A percentile compares a stretch with the other conserved stretches of the same genome.
Conservation (phyloP, 257 asterid species). For the Penstemon newberryi region DNA sequence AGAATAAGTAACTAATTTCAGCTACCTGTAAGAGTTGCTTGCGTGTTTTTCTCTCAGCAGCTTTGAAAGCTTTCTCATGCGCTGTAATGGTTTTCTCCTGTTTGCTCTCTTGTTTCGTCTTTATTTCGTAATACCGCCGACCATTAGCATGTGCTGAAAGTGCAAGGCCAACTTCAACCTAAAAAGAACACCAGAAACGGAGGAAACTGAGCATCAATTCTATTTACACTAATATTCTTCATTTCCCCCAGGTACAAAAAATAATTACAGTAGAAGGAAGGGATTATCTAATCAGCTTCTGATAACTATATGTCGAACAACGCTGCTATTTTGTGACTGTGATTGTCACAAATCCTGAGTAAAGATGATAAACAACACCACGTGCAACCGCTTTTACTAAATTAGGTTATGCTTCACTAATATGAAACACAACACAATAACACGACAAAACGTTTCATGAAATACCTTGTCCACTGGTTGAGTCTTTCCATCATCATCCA, state of each 20-base stretch:
- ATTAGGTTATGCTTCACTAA: slow-evolving; percentile 12
- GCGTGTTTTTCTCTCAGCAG: slow-evolving; percentile 94
- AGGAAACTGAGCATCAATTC: no score
- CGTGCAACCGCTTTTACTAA: slow-evolving; percentile 21
- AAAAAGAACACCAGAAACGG: no score
- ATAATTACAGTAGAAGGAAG: no score
- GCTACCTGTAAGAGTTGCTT: slow-evolving; percentile 92
- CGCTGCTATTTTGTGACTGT: slow-evolving; percentile 2
- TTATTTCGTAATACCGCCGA: slow-evolving; percentile 90
- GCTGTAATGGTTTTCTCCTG: slow-evolving; percentile 93
- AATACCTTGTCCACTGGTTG: no score
- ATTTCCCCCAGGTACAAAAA: no score
- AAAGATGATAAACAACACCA: slow-evolving; percentile 12
- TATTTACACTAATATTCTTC: no score
- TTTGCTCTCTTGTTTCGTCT: slow-evolving; percentile 92
- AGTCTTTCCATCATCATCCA: no score
- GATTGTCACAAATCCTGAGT: slow-evolving; percentile 10
- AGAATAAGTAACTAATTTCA: slow-evolving; percentile 28
- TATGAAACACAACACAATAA: slow-evolving; percentile 16
- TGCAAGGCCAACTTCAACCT: no score
- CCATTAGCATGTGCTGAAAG: slow-evolving; percentile 99
- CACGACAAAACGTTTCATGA: no score
- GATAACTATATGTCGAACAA: slow-evolving; percentile 12
- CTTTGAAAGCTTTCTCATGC: slow-evolving; percentile 94
- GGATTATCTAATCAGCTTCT: slow-evolving; percentile 18